Conservation (phyloP, 108 stramenopile genomes). For the Cyclotella cryptica region DNA sequence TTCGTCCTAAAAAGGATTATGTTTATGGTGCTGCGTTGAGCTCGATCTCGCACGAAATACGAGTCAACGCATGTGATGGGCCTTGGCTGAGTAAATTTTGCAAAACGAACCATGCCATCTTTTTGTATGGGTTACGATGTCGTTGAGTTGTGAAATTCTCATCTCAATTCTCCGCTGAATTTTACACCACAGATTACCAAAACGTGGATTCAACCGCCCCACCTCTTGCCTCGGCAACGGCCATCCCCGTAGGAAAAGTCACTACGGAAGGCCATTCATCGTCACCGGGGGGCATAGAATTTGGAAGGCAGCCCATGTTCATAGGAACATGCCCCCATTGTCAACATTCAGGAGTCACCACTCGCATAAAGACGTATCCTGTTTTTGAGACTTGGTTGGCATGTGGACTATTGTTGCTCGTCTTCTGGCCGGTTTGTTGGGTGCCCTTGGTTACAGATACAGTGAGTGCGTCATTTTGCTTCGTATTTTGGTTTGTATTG, state of each 20-base stretch:
- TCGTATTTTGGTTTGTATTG: neutral
- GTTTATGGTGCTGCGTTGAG: too few species aligned
- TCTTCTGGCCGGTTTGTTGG: conserved; percentile 49
- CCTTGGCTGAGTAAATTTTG: too few species aligned
- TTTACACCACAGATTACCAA: conserved; percentile 12
- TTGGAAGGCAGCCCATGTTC: conserved; percentile 21
- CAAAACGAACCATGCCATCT: too few species aligned
- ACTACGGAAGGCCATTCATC: neutral
- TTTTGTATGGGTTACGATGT: too few species aligned
- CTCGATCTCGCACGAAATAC: too few species aligned
- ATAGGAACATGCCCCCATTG: conserved; percentile 31
- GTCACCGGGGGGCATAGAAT: neutral
- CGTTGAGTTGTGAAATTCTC: too few species aligned
- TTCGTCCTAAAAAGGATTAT: too few species aligned
- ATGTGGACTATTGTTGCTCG: conserved; percentile 6
- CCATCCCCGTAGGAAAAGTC: conserved; percentile 11
- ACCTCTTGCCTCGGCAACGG: neutral
- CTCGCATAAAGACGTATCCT: conserved; percentile 29
- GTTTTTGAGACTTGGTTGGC: conserved; percentile 17
- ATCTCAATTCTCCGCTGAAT: neutral
- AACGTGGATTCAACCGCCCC: conserved; percentile 13
- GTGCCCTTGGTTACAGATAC: conserved; percentile 39
- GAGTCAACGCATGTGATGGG: too few species aligned
- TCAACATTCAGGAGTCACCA: conserved; percentile 10
- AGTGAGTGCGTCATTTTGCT: neutral